A percentile compares a stretch with the other conserved stretches of the same genome.
phyloP scores from a whole-genome alignment of 768 basidiomycete genomes.

The Agrocybe praecox region DNA sequence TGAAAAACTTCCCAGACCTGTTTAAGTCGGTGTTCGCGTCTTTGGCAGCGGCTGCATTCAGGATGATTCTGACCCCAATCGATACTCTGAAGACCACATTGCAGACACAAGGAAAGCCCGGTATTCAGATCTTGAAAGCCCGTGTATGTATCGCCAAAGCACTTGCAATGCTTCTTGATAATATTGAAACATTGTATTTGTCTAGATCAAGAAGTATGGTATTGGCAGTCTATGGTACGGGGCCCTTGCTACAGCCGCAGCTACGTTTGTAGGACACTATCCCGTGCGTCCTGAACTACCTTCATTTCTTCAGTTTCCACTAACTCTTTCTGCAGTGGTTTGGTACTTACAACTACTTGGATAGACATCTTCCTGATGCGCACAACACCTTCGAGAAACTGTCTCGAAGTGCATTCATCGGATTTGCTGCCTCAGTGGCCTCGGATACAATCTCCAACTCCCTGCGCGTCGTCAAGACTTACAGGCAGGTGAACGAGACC shows the following conservation, averaged over 20 bases:
- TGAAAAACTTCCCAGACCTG: conserved; percentile 60
- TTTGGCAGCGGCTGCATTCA: conserved; percentile 77
- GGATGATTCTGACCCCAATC: conserved; percentile 91
- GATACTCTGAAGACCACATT: conserved; percentile 96
- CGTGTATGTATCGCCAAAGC: conserved; percentile 46
- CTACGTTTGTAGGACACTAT: conserved; percentile 92
- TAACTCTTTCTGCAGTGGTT: conserved; percentile 63
- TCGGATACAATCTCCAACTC: conserved; percentile 91
- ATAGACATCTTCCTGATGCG: conserved; percentile 59
- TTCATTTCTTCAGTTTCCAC: neutral
- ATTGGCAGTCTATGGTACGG: conserved; percentile 86
- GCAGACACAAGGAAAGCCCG: conserved; percentile 84
- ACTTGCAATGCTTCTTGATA: neutral
- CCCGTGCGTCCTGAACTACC: conserved; percentile 50
- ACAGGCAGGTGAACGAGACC: conserved; percentile 86
- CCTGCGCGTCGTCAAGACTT: conserved; percentile 92
- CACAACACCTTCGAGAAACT: conserved; percentile 60
- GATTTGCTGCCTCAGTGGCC: conserved; percentile 82
- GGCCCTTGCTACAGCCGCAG: conserved; percentile 88
- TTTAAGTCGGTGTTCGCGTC: conserved; percentile 83
- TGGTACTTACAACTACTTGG: conserved; percentile 82
- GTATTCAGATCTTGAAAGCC: conserved; percentile 62
- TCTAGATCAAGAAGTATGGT: conserved; percentile 73
- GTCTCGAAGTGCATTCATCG: conserved; percentile 84
- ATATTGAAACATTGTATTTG: neutral